Base-by-base conservation (phyloP, 2,329 filamentous ascomycete species). In the Nannizziopsis barbatae region DNA sequence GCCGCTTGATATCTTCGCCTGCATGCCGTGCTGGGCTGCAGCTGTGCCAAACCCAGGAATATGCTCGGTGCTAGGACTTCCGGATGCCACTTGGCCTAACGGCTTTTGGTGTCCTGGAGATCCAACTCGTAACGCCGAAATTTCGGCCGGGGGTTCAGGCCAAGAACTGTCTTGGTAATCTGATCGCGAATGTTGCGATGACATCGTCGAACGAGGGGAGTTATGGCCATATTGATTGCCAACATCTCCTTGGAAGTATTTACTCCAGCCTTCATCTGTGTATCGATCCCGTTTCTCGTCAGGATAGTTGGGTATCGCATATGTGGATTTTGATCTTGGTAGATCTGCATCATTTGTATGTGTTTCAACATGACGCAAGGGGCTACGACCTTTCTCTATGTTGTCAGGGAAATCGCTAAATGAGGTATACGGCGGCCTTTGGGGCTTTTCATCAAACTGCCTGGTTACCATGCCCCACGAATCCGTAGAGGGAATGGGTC, bases 201-300 rank as follows among this genome's bases (percentile, higher is more conserved):
- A 58, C 38, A 50, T 54, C 46, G 52, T 61, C 49, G 48, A 63
- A 41, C 50, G 60, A 17, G 53, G 20, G n/a, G 56, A 57, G 20
- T 58, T 52, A 15, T 20, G n/a, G 10, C 12, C 12, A 12, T 33
- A 6, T 20, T 15, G 10, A 47, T 36, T 42, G 30, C 2, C 35
- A 5, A 45, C 60, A 31, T 66, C 63, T 41, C 66, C 61, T 43
- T 69, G 61, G 56, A 73, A 74, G 56, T 74, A 74, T 46, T 67
- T 69, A 51, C 66, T 63, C 71, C 71, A 74, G 38, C 70, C 70
- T 55, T 71, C 70, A 41, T 72, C 65, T 1, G 70, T 71, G 31
- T 61, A 63, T 35, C 69, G 64, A 49, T 71, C 65, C 18, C 42
- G 37, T 10, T 40, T 22, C 14, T 49, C 33, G 11, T 20, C 14